These are phyloP conservation scores for Leucoagaricus sp. DNA, from an alignment of 1,284 basidiomycete species.

Conservation along the genomic window DNA sequence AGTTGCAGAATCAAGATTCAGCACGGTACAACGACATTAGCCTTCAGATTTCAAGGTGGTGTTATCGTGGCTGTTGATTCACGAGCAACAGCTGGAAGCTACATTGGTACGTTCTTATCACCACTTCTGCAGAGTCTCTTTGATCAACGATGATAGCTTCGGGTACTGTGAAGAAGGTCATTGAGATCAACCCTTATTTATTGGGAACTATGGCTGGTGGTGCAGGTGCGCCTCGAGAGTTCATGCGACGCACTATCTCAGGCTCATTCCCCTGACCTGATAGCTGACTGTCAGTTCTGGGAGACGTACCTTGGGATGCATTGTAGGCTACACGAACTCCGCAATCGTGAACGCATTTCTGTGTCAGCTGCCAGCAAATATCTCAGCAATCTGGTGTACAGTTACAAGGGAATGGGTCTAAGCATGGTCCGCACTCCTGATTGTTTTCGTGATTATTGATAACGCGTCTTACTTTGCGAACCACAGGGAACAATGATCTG, in stretches of 20 bases:
- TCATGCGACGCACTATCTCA: background rate
- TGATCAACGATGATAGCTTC: slow-evolving; percentile 56
- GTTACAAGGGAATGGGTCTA: slow-evolving; percentile 99
- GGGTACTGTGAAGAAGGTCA: slow-evolving; percentile 98
- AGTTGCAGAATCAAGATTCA: slow-evolving; percentile 97
- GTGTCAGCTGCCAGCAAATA: slow-evolving; percentile 99
- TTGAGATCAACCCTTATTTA: slow-evolving; percentile 99
- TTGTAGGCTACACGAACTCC: slow-evolving; percentile 94
- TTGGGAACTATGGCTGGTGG: slow-evolving; percentile 99
- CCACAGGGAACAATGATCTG: slow-evolving; percentile 99
- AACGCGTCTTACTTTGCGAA: slow-evolving; percentile 13
- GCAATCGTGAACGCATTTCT: slow-evolving; percentile 97
- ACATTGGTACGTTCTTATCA: slow-evolving; percentile 73
- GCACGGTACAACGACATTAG: slow-evolving; percentile 98
- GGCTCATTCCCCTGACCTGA: background rate
- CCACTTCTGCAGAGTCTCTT: background rate
- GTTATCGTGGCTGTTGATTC: slow-evolving; percentile 99
- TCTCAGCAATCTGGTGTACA: slow-evolving; percentile 95
- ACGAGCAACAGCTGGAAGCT: slow-evolving; percentile 94
- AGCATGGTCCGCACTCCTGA: slow-evolving; percentile 75
- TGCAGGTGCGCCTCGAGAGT: slow-evolving; percentile 68
- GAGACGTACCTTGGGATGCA: slow-evolving; percentile 99
- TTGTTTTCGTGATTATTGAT: background rate
- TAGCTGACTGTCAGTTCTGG: slow-evolving; percentile 95
- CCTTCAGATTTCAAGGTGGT: slow-evolving; percentile 95